phyloP scores from a whole-genome alignment of 352 stramenopile genomes.

The Globisporangium megalacanthum region DNA sequence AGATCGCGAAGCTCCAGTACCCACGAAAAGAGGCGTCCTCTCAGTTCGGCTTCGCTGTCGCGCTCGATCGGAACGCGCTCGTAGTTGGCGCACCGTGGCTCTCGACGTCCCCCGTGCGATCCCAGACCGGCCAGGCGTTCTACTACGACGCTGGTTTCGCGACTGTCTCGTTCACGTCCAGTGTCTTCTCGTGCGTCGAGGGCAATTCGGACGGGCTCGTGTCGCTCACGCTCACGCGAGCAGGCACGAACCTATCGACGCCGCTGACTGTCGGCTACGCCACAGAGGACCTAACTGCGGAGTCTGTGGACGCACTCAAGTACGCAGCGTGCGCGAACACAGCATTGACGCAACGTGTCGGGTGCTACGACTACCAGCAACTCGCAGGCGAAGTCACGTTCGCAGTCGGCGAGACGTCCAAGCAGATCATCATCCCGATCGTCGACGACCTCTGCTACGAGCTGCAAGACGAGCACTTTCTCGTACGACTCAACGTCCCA shows the following conservation, averaged over 20 bases:
- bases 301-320: slow-evolving; percentile 45
- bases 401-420: slow-evolving; percentile 70
- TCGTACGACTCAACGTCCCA: slow-evolving; percentile 89
- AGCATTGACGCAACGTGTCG: slow-evolving; percentile 44
- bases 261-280: slow-evolving; percentile 65
- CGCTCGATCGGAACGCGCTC: slow-evolving; percentile 50
- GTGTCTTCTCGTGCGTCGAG: slow-evolving; percentile 59
- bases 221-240: slow-evolving; percentile 50
- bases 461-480: slow-evolving; percentile 83
- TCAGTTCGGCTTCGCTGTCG: slow-evolving; percentile 47
- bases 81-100: slow-evolving; percentile 54
- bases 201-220: slow-evolving; percentile 46
- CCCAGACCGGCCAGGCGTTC: slow-evolving; percentile 50
- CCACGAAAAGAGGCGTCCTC: slow-evolving; percentile 53
- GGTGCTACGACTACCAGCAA: slow-evolving; percentile 76
- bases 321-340: slow-evolving; percentile 56
- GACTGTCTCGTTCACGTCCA: slow-evolving; percentile 50
- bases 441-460: slow-evolving; percentile 94
- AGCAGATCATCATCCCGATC: slow-evolving; percentile 87
- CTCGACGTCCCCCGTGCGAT: slow-evolving; percentile 32
- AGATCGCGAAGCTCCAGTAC: slow-evolving; percentile 76
- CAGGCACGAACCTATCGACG: slow-evolving; percentile 30
- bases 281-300: slow-evolving; percentile 68
- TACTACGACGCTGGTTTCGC: slow-evolving; percentile 57
- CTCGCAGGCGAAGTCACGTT: slow-evolving; percentile 88